These are phyloP conservation scores for Maudiozyma serrabonitensis DNA, from an alignment of 805 yeast genomes.

Conservation along the genomic window DNA sequence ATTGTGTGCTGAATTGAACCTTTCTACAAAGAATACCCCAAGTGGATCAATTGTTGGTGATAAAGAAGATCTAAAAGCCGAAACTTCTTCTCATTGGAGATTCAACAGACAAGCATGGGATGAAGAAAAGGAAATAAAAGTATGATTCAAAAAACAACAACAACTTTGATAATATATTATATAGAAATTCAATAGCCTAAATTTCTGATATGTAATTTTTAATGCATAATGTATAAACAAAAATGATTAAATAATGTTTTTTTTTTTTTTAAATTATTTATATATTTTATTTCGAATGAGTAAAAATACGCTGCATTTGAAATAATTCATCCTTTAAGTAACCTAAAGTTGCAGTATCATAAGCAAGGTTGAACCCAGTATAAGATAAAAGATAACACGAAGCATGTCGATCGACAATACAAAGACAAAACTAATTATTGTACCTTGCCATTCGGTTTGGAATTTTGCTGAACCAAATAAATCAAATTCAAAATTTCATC, in stretches of 20 bases:
- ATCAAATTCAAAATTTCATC: conserved; percentile 11
- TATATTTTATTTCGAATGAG: too few species aligned
- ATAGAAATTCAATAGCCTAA: neutral
- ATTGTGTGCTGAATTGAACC: conserved; percentile 30
- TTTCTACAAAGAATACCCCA: conserved; percentile 56
- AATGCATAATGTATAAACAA: neutral
- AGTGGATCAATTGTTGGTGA: conserved; percentile 52
- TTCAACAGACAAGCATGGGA: conserved; percentile 46
- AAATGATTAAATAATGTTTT: neutral
- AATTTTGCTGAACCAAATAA: conserved; percentile 10
- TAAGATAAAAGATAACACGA: neutral
- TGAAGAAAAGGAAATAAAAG: conserved; percentile 45
- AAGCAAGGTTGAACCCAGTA: neutral
- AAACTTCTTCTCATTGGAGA: conserved; percentile 59
- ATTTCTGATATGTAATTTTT: neutral
- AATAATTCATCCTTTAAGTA: neutral
- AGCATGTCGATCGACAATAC: neutral
- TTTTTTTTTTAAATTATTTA: too few species aligned
- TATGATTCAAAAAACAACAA: neutral
- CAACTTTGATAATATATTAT: neutral
- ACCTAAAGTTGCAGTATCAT: too few species aligned
- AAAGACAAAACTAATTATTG: conserved; percentile 32
- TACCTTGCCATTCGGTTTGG: conserved; percentile 64
- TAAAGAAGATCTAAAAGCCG: conserved; percentile 40
- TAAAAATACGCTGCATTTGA: too few species aligned